Evolutionary conservation across 371 early-diverging fungal genomes (phyloP).

Genomic region (Apophysomyces elegans): DNA sequence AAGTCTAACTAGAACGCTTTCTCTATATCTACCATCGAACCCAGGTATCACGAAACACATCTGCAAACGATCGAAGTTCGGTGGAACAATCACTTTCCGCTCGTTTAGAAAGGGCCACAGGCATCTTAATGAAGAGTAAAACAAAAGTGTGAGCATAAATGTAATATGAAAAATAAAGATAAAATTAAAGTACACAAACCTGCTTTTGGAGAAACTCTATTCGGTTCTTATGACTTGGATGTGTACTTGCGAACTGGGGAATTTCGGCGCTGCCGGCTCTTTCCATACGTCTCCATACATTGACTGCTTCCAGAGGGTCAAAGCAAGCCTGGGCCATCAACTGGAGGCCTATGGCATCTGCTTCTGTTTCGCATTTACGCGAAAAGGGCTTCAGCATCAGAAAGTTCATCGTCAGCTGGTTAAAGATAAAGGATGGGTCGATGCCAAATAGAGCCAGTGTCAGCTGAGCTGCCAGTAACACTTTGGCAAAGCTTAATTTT

Average conservation of each 20-base stretch:
- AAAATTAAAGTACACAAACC: conserved; percentile 21
- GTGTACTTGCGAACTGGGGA: conserved; percentile 83
- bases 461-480: conserved; percentile 57
- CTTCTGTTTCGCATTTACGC: conserved; percentile 90
- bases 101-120: conserved; percentile 37
- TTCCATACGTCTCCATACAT: conserved; percentile 68
- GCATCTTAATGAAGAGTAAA: conserved; percentile 28
- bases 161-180: neutral
- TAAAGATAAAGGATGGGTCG: conserved; percentile 56
- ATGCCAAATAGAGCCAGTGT: conserved; percentile 48
- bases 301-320: conserved; percentile 79
- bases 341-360: conserved; percentile 86
- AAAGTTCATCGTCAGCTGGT: conserved; percentile 56
- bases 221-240: conserved; percentile 80
- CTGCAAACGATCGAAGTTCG: conserved; percentile 32
- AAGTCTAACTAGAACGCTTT: neutral
- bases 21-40: conserved; percentile 33
- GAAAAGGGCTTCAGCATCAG: conserved; percentile 83
- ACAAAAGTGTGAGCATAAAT: neutral
- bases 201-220: conserved; percentile 66
- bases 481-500: conserved; percentile 76
- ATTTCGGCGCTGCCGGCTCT: conserved; percentile 22
- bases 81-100: conserved; percentile 44
- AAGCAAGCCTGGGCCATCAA: conserved; percentile 95
- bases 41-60: conserved; percentile 39